A percentile compares a stretch with the other conserved stretches of the same genome.
These are phyloP conservation scores for Sisymbrium altissimum DNA, from an alignment of 345 rosid genomes.

Conservation along the genomic window DNA sequence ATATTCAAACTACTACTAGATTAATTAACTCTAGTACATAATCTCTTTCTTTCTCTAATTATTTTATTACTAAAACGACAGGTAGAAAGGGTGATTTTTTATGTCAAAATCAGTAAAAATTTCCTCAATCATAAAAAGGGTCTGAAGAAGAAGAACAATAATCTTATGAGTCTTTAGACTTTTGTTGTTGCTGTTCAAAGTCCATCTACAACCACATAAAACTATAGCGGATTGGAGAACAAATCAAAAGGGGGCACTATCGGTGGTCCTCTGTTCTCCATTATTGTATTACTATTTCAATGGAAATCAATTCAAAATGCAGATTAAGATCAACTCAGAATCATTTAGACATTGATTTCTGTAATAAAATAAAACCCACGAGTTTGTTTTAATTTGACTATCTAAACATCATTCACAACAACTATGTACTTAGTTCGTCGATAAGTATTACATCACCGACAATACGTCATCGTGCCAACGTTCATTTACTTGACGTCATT, in stretches of 20 bases:
- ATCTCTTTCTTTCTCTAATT: neutral
- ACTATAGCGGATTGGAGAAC: slow-evolving; percentile 1
- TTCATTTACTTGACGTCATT: neutral
- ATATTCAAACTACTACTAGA: neutral
- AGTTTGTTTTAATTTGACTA: slow-evolving; percentile 1
- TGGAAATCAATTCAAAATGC: neutral
- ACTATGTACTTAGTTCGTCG: neutral
- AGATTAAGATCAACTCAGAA: slow-evolving; percentile 15
- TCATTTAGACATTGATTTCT: slow-evolving; percentile 5
- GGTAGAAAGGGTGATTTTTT: neutral
- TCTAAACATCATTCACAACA: neutral
- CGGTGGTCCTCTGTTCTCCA: slow-evolving; percentile 21
- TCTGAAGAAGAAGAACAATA: neutral
- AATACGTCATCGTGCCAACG: slow-evolving; percentile 16
- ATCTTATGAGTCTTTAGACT: neutral
- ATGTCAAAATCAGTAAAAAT: neutral
- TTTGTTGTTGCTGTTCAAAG: neutral
- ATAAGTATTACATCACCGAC: slow-evolving; percentile 3
- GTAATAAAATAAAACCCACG: slow-evolving; percentile 4
- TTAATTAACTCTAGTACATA: neutral
- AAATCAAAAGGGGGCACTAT: neutral
- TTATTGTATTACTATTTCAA: slow-evolving; percentile 5
- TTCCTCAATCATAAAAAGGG: neutral
- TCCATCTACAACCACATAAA: slow-evolving; percentile 21
- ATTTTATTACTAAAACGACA: neutral